These are phyloP conservation scores for Vigna nakashimae DNA, from an alignment of 306 rosid species.

Conservation along the genomic window DNA sequence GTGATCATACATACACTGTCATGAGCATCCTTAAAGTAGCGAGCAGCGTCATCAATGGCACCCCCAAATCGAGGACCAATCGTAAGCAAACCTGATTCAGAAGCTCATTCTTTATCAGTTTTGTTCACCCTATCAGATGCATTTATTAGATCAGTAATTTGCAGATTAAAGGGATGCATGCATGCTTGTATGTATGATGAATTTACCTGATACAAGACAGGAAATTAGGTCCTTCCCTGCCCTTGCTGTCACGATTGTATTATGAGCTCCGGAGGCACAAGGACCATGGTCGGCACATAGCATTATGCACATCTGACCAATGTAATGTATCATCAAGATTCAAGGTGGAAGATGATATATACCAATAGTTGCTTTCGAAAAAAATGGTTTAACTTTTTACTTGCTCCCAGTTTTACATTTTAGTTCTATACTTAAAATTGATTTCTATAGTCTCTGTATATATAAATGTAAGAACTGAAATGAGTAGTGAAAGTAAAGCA, in stretches of 20 bases:
- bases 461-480: too few species aligned
- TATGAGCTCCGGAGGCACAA: conserved; percentile 98
- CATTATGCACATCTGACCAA: conserved; percentile 89
- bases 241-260: conserved; percentile 94
- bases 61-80: conserved; percentile 99
- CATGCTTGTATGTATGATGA: background rate
- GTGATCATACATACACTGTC: conserved; percentile 78
- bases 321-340: conserved; percentile 41
- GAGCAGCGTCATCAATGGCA: conserved; percentile 99
- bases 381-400: too few species aligned
- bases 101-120: background rate
- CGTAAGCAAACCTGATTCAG: conserved; percentile 89
- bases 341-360: conserved; percentile 7
- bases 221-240: conserved; percentile 99
- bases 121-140: background rate
- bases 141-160: background rate
- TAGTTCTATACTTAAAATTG: too few species aligned
- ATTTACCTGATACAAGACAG: conserved; percentile 88
- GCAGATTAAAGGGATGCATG: conserved; percentile 24
- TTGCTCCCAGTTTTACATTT: too few species aligned
- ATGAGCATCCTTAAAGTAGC: conserved; percentile 95
- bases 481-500: too few species aligned
- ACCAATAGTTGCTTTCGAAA: too few species aligned
- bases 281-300: conserved; percentile 99
- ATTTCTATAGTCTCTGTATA: too few species aligned